Evolutionary conservation across 306 rosid genomes (phyloP), one percentile per base, ranked within the genome.

Genomic region (Lablab purpureus): DNA sequence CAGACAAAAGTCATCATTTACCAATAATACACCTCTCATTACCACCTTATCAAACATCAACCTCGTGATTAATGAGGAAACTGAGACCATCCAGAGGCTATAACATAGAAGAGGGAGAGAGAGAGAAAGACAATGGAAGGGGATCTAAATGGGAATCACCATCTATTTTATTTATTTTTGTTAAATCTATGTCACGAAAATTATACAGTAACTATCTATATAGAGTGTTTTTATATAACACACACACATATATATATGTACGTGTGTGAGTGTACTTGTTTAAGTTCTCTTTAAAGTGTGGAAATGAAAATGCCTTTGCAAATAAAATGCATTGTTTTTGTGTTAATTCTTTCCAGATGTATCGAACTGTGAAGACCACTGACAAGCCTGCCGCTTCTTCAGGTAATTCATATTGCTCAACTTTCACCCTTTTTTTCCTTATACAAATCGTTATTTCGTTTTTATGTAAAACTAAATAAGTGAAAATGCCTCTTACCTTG

Each of bases 331-430:
- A 54, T 64, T 43, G 60, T 40, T 72, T 63, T 51, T 27, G 30
- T 78, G 68, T 50, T 50, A 62, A 54, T 74, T 62, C 9, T 85
- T 77, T 71, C 52, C 90, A 94, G 98, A 94, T 94, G 98, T 94
- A 94, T 87, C 86, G 98, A 71, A 94, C 98, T 81, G 97, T 94
- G 78, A 94, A 92, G 87, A 92, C 97, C 62, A 92, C 98, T 85
- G 97, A 90, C 94, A 94, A 89, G 56, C 94, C 98, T 84, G 91
- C 94, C 9, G 94, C 94, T 77, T 94, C 97, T 63, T 90, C 98
- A 84, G 98, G 98, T 94, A 91, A 92, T 92, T 92, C 90, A 77
- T 66, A 84, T 82, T 89, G 90, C 74, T 89, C 73, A 83, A 55
- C 56, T 84, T 62, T 80, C 36, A 46, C 32, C 74, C 2, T 63